phyloP scores from a whole-genome alignment of 2,329 filamentous ascomycete genomes.

The Curvularia lunata region DNA sequence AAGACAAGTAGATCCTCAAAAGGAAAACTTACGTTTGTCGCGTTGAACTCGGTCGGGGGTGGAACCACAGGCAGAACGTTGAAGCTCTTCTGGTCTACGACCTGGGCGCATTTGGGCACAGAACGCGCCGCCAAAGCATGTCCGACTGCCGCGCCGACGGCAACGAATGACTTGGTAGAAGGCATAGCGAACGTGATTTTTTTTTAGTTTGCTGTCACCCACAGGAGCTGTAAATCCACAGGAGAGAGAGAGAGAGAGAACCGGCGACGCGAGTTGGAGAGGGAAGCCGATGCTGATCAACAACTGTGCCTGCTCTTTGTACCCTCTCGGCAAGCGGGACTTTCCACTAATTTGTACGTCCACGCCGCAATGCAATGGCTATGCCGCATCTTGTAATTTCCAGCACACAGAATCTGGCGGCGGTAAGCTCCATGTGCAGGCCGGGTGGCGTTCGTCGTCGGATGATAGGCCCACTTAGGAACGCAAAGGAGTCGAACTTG shows the following conservation, averaged over 20 bases:
- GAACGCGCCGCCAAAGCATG: slow-evolving; percentile 25
- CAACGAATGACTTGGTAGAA: slow-evolving; percentile 9
- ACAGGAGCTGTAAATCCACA: background rate
- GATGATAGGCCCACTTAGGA: slow-evolving; percentile 1
- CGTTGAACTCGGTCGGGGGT: slow-evolving; percentile 28
- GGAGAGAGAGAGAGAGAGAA: no score
- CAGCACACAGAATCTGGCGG: background rate
- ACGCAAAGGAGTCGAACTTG: slow-evolving; percentile 8
- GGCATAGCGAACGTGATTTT: slow-evolving; percentile 5
- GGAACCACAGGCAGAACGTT: slow-evolving; percentile 29
- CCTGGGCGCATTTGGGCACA: slow-evolving; percentile 30
- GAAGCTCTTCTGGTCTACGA: slow-evolving; percentile 31
- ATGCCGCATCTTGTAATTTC: slow-evolving; percentile 1
- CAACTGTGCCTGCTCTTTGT: slow-evolving; percentile 3
- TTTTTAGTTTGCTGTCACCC: background rate
- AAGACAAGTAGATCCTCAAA: background rate
- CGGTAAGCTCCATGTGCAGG: background rate
- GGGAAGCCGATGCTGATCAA: slow-evolving; percentile 3
- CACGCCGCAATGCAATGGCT: slow-evolving; percentile 3
- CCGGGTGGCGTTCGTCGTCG: background rate
- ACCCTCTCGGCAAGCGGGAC: background rate
- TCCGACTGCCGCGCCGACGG: slow-evolving; percentile 9
- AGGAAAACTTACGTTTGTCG: slow-evolving; percentile 23
- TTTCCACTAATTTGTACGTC: slow-evolving; percentile 4
- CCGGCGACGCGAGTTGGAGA: background rate